These are phyloP conservation scores for Calonectria henricotiae DNA, from an alignment of 2,329 filamentous ascomycete species.

Conservation along the genomic window DNA sequence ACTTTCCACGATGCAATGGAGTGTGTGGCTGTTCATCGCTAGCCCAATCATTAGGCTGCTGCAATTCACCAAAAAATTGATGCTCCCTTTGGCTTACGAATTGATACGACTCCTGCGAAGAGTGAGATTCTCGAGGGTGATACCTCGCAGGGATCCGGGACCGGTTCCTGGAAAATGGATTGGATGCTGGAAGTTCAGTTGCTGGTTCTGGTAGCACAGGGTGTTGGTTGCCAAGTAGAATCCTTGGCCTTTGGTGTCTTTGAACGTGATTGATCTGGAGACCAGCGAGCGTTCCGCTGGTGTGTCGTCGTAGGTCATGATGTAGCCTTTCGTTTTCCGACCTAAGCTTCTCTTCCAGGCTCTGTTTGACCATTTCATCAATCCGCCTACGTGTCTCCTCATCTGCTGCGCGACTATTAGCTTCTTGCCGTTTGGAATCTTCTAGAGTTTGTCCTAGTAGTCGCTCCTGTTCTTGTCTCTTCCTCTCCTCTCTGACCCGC, in stretches of 20 bases:
- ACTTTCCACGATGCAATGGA: not conserved
- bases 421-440: constrained; percentile 16
- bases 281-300: constrained; percentile 6
- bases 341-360: constrained; percentile 15
- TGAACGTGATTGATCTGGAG: not conserved
- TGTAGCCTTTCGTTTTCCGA: constrained; percentile 19
- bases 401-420: not conserved
- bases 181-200: constrained; percentile 10
- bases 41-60: not conserved
- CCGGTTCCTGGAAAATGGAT: constrained; percentile 8
- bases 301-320: constrained; percentile 22
- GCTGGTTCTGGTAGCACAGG: not conserved
- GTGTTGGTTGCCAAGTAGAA: not conserved
- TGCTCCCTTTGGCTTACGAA: not conserved
- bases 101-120: not conserved
- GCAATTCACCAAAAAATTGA: not conserved
- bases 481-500: constrained; percentile 13
- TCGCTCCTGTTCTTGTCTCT: constrained; percentile 1
- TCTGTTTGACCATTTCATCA: constrained; percentile 16
- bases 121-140: not conserved
- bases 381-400: constrained; percentile 1
- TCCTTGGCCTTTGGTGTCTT: not conserved
- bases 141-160: not conserved
- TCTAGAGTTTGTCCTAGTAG: not conserved
- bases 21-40: not conserved